Conservation (phyloP, 352 stramenopile genomes). For the Pythium phragmiticola region DNA sequence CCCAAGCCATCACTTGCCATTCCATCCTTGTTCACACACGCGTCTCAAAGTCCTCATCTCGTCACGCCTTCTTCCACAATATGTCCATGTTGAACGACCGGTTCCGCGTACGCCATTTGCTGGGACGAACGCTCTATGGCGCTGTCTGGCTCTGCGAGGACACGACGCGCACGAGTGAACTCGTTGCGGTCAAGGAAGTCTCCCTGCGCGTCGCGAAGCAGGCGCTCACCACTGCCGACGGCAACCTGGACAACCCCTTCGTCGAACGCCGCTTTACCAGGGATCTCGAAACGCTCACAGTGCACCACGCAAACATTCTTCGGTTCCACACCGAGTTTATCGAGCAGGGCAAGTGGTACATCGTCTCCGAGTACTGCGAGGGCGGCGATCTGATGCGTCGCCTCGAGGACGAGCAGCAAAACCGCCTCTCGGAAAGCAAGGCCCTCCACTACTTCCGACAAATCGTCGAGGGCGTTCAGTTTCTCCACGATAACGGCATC, state of each 20-base stretch:
- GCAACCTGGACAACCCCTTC: constrained; percentile 48
- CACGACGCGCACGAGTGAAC: constrained; percentile 22
- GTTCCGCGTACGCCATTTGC: constrained; percentile 1
- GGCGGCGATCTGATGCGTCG: constrained; percentile 37
- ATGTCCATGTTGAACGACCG: not conserved
- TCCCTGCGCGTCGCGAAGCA: constrained; percentile 30
- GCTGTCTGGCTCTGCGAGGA: constrained; percentile 48
- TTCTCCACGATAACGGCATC: constrained; percentile 41
- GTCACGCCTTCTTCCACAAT: no score
- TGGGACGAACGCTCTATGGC: constrained; percentile 44
- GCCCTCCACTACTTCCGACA: constrained; percentile 39
- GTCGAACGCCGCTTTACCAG: constrained; percentile 31
- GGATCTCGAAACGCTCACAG: constrained; percentile 26
- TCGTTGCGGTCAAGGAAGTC: constrained; percentile 54
- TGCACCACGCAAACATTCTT: constrained; percentile 44
- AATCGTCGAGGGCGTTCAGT: constrained; percentile 39
- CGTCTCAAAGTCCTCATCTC: not conserved
- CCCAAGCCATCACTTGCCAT: not conserved
- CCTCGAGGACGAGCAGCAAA: constrained; percentile 23
- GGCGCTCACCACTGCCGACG: constrained; percentile 23
- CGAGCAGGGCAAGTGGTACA: constrained; percentile 41
- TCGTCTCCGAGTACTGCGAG: constrained; percentile 42
- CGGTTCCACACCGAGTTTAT: constrained; percentile 40
- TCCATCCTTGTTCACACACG: not conserved
- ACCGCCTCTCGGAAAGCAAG: constrained; percentile 23